Base-by-base conservation (phyloP, 345 rosid genomes). In the Aquilaria malaccensis region DNA sequence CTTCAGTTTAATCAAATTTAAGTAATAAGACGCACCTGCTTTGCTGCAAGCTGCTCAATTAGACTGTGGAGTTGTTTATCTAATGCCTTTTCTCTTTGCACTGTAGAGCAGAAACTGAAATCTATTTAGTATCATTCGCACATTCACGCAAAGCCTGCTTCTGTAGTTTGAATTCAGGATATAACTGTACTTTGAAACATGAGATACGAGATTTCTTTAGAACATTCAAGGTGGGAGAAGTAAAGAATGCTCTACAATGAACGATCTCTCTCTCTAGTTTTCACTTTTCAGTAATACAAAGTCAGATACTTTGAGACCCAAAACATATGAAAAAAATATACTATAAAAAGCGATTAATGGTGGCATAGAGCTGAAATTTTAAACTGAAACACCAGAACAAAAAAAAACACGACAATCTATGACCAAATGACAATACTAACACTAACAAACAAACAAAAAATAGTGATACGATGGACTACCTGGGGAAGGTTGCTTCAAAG, bases 51-150 rank as follows among this genome's bases (percentile, higher is more conserved):
- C 80, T 94, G 99, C 81, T 94, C 97, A 59, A 94, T 82, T 58
- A 83, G 76, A 75, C 87, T 82, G 56, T 89, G 97, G 61, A 89
- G 94, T 71, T 89, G 99, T 78, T 84, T 89, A 63, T 93, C 90
- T 76, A 93, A 72, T 70, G 77, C 79, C 83, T 93, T 89, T 76
- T 89, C 97, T 76, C 96, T 88, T 68, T 94, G 97, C 67, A 80
- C 96, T 89, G 86, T 69, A 69, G 10, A 58, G 54, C 14, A 67
- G 49, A 51, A 48, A 13, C 6, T 30, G 57, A 60, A 55, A 41
- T 22, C 54, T 46, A 9, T 29, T 46, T 43, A 22, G 29, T 12
- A 37, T 72, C 68, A 75, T 37, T 37, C 7, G 4, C 7, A 9
- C 43, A 37, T 37, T 37, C 43, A 37, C 5, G 43, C 43, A 37